Evolutionary conservation across 1,284 basidiomycete genomes (phyloP).

Genomic region (Sphaerobolus stellatus): DNA sequence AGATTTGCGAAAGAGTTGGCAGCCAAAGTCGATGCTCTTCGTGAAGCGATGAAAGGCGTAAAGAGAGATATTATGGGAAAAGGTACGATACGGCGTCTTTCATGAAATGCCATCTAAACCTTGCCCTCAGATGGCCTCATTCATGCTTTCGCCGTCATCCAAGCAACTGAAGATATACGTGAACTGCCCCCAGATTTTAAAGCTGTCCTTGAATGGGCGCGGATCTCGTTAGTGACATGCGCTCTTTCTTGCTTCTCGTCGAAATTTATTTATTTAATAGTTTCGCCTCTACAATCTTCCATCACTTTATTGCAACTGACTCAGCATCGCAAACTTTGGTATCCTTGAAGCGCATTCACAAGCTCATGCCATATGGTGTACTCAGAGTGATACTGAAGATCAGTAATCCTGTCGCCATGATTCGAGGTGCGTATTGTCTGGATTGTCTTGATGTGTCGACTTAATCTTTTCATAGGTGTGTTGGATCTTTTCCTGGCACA

Average conservation of each 20-base stretch:
- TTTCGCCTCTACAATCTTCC: constrained; percentile 93
- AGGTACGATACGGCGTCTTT: constrained; percentile 43
- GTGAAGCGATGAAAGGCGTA: constrained; percentile 81
- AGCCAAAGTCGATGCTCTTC: constrained; percentile 81
- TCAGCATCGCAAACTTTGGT: constrained; percentile 88
- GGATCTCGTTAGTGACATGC: constrained; percentile 76
- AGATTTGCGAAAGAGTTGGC: constrained; percentile 88
- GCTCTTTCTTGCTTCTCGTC: constrained; percentile 11
- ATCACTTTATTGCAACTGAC: constrained; percentile 91
- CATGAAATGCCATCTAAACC: constrained; percentile 12
- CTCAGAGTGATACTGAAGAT: constrained; percentile 90
- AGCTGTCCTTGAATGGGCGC: constrained; percentile 93
- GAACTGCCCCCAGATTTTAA: constrained; percentile 84
- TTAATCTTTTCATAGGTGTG: constrained; percentile 43
- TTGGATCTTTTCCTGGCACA: constrained; percentile 97
- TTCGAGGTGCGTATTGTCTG: constrained; percentile 52
- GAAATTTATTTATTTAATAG: constrained; percentile 39
- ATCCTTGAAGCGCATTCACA: constrained; percentile 89
- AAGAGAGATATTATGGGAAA: constrained; percentile 89
- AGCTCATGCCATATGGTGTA: constrained; percentile 97
- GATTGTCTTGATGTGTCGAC: not conserved
- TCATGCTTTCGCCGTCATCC: constrained; percentile 85
- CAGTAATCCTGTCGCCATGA: constrained; percentile 96
- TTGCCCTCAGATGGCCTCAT: constrained; percentile 74
- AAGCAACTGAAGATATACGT: constrained; percentile 74